A percentile compares a stretch with the other conserved stretches of the same genome.
Evolutionary conservation across 352 stramenopile species (phyloP).

Genomic region (Globisporangium parvum): DNA sequence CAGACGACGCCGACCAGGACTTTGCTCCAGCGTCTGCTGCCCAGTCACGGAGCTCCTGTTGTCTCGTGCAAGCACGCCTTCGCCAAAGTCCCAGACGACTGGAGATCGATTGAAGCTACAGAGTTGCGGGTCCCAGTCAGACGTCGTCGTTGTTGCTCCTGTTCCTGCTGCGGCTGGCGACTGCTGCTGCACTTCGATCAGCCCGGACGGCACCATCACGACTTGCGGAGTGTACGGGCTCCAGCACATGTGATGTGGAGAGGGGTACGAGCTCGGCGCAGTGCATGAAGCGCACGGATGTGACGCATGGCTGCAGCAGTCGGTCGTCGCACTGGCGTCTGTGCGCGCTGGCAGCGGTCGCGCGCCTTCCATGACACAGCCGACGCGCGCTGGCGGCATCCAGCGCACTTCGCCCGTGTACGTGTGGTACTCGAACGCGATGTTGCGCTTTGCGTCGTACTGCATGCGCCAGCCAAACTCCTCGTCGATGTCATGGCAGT

Average conservation of each 20-base stretch:
- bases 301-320: no score
- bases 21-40: conserved; percentile 5
- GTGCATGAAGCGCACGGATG: neutral
- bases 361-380: conserved; percentile 46
- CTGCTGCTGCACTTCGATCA: conserved; percentile 34
- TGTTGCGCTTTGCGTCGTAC: conserved; percentile 40
- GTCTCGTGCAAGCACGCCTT: conserved; percentile 4
- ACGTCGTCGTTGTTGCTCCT: neutral
- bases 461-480: conserved; percentile 54
- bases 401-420: conserved; percentile 76
- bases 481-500: conserved; percentile 4
- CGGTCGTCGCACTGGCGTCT: neutral
- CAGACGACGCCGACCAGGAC: conserved; percentile 19
- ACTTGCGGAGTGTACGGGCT: conserved; percentile 47
- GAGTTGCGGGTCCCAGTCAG: conserved; percentile 9
- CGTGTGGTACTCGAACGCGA: conserved; percentile 55
- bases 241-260: conserved; percentile 23
- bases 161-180: no score
- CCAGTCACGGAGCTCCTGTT: neutral
- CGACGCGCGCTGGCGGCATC: conserved; percentile 34
- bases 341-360: conserved; percentile 23
- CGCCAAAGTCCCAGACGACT: conserved; percentile 4
- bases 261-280: conserved; percentile 1
- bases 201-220: conserved; percentile 50
- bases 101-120: conserved; percentile 52